These are phyloP conservation scores for Scedosporium dehoogii DNA, from an alignment of 2,329 filamentous ascomycete species.

Conservation along the genomic window DNA sequence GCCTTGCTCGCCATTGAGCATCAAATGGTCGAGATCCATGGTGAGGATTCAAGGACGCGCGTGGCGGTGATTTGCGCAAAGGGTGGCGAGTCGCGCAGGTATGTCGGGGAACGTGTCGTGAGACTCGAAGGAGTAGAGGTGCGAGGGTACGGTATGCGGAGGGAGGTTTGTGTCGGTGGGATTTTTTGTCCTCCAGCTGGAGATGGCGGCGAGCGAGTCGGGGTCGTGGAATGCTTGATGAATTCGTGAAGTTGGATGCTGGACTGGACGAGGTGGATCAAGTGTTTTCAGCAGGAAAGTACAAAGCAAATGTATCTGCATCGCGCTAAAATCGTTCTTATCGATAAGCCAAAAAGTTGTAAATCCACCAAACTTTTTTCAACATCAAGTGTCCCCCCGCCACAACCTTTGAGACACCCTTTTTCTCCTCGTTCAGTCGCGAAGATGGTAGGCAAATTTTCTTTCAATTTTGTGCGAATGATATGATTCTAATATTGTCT, in stretches of 20 bases:
- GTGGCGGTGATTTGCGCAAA: not conserved
- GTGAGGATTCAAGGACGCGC: not conserved
- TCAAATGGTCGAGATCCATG: constrained; percentile 53
- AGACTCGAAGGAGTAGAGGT: not conserved
- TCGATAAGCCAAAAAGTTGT: constrained; percentile 6
- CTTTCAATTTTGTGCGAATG: too few relatives aligned
- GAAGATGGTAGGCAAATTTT: not conserved
- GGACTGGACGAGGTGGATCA: not conserved
- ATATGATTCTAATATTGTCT: not conserved
- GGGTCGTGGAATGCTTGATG: not conserved
- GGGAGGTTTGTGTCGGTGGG: not conserved
- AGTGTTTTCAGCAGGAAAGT: not conserved
- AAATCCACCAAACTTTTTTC: constrained; percentile 6
- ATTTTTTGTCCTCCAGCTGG: not conserved
- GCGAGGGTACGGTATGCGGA: not conserved
- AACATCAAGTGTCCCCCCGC: not conserved
- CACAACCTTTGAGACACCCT: not conserved
- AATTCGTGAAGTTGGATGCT: not conserved
- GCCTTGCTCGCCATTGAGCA: constrained; percentile 47
- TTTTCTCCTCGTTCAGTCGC: not conserved
- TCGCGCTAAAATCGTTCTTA: not conserved
- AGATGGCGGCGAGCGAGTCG: too few relatives aligned
- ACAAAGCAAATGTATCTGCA: not conserved
- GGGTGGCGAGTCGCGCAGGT: not conserved
- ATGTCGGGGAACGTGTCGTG: not conserved